These are phyloP conservation scores for Hyaloperonospora arabidopsidis DNA, from an alignment of 352 stramenopile genomes.

Conservation along the genomic window DNA sequence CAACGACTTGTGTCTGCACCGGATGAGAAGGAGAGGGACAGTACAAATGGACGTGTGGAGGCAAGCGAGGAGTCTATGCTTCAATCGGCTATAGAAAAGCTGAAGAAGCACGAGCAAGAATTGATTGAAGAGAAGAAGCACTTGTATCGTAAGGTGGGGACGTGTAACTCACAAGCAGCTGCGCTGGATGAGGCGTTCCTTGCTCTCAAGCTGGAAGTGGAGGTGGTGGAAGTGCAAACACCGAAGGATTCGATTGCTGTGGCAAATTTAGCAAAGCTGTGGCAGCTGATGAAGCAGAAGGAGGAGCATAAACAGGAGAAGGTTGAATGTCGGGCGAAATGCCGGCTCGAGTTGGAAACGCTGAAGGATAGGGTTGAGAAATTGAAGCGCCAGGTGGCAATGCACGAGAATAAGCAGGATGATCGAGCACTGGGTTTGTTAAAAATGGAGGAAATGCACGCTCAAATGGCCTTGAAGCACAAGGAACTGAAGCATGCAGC, in stretches of 20 bases:
- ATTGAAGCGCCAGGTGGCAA: conserved; percentile 29
- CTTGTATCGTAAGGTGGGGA: conserved; percentile 29
- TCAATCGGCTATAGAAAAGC: conserved; percentile 16
- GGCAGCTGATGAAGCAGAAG: conserved; percentile 38
- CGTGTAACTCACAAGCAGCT: conserved; percentile 18
- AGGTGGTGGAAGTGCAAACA: conserved; percentile 31
- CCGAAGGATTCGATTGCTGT: conserved; percentile 23
- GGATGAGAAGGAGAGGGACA: conserved; percentile 14
- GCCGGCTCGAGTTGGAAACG: conserved; percentile 32
- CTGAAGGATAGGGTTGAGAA: conserved; percentile 37
- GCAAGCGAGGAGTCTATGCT: conserved; percentile 7
- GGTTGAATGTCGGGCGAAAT: conserved; percentile 37
- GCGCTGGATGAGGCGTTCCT: conserved; percentile 28
- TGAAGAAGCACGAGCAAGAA: conserved; percentile 30
- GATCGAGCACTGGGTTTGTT: conserved; percentile 37
- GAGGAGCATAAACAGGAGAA: conserved; percentile 51
- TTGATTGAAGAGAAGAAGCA: conserved; percentile 43
- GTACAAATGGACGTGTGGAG: conserved; percentile 8
- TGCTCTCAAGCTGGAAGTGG: conserved; percentile 34
- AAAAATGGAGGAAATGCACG: conserved; percentile 63
- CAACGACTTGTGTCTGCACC: conserved; percentile 40
- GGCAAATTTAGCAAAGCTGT: conserved; percentile 24
- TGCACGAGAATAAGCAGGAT: conserved; percentile 33
- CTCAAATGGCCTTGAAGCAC: conserved; percentile 56
- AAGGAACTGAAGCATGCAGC: conserved; percentile 57